These are phyloP conservation scores for Rhizophagus clarus DNA, from an alignment of 192 early-diverging fungal genomes.

Conservation along the genomic window DNA sequence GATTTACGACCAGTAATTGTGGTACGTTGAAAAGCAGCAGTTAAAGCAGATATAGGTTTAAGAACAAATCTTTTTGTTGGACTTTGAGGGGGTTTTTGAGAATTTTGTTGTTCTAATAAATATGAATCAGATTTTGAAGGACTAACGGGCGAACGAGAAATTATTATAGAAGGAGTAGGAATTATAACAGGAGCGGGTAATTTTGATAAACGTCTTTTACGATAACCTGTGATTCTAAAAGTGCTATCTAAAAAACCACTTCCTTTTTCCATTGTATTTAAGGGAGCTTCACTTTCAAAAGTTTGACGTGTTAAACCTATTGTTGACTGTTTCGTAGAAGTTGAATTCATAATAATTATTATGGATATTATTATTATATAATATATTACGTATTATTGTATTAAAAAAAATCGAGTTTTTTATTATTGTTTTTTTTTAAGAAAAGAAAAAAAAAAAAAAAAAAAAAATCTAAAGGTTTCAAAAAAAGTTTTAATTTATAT, in stretches of 20 bases:
- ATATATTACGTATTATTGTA: no score
- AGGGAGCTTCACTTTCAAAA: not conserved
- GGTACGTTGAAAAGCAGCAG: conserved; percentile 23
- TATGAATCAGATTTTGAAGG: conserved; percentile 12
- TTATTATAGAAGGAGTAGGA: conserved; percentile 4
- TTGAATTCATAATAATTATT: not conserved
- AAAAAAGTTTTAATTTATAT: no score
- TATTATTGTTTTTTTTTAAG: no score
- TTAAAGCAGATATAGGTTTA: conserved; percentile 22
- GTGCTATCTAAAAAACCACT: conserved; percentile 13
- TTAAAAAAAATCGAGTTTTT: no score
- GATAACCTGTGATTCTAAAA: conserved; percentile 14
- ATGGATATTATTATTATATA: no score
- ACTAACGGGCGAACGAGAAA: not conserved
- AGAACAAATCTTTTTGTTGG: conserved; percentile 27
- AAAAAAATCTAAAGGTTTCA: no score
- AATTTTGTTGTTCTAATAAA: not conserved
- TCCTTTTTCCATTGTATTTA: conserved; percentile 4
- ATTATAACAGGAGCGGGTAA: conserved; percentile 24
- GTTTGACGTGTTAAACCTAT: not conserved
- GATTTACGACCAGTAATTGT: conserved; percentile 1
- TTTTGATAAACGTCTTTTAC: conserved; percentile 21
- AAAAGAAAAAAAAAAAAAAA: no score
- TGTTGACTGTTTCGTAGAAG: not conserved
- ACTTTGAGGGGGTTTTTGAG: not conserved